These are phyloP conservation scores for Penicillium tannophilum DNA, from an alignment of 495 filamentous ascomycete genomes.

Conservation along the genomic window DNA sequence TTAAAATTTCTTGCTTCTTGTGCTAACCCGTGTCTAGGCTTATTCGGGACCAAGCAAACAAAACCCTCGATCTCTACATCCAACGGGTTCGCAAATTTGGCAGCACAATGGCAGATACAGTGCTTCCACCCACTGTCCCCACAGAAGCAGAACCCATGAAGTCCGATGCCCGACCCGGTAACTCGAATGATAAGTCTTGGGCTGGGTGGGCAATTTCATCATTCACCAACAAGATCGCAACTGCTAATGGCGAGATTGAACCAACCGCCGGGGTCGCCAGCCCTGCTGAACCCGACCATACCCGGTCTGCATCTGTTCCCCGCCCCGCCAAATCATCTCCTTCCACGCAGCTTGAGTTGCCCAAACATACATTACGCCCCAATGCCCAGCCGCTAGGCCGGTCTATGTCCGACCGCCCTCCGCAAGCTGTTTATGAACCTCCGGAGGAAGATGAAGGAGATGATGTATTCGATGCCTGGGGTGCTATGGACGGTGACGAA, in stretches of 20 bases:
- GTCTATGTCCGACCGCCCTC: slow-evolving; percentile 43
- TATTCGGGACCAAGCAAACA: slow-evolving; percentile 86
- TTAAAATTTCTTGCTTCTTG: background rate
- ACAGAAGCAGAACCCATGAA: slow-evolving; percentile 41
- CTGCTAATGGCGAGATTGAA: slow-evolving; percentile 84
- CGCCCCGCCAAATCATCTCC: slow-evolving; percentile 49
- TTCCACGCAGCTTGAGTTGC: slow-evolving; percentile 47
- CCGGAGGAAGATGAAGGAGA: slow-evolving; percentile 53
- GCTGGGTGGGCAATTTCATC: slow-evolving; percentile 97
- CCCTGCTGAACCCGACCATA: slow-evolving; percentile 31
- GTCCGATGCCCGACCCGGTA: slow-evolving; percentile 68
- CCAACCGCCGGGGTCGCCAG: slow-evolving; percentile 39
- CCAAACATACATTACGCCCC: slow-evolving; percentile 38
- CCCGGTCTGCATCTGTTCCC: slow-evolving; percentile 52
- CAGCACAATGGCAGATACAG: slow-evolving; percentile 77
- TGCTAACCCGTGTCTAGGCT: slow-evolving; percentile 42
- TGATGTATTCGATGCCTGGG: slow-evolving; percentile 68
- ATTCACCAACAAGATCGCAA: slow-evolving; percentile 91
- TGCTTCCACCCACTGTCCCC: slow-evolving; percentile 51
- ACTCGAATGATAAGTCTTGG: slow-evolving; percentile 76
- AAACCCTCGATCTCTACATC: slow-evolving; percentile 88
- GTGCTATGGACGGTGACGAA: slow-evolving; percentile 66
- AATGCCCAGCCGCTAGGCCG: slow-evolving; percentile 44
- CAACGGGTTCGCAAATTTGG: slow-evolving; percentile 79
- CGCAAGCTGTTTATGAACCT: slow-evolving; percentile 43